Evolutionary conservation across 179 eudicot species (phyloP).

Genomic region (Amaranthus tricolor): DNA sequence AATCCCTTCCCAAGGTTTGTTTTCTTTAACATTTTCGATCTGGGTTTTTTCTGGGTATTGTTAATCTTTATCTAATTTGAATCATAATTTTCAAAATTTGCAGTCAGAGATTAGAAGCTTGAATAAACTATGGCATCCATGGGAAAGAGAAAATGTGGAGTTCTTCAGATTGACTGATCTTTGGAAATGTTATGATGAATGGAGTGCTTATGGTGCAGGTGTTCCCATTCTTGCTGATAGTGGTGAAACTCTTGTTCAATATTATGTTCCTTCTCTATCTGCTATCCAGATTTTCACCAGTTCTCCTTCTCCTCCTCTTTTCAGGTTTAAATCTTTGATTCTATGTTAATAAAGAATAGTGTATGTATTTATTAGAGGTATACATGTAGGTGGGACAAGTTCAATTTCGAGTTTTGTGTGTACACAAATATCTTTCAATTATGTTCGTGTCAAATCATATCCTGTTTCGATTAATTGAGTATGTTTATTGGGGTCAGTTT

Average conservation of each 20-base stretch:
- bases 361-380: too few species aligned
- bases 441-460: too few species aligned
- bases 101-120: constrained; percentile 73
- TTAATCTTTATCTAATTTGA: neutral
- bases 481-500: too few species aligned
- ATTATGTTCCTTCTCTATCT: constrained; percentile 93
- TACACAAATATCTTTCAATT: too few species aligned
- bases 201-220: constrained; percentile 94
- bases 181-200: constrained; percentile 55
- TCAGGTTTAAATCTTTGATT: constrained; percentile 42
- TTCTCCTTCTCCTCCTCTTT: constrained; percentile 49
- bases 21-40: neutral
- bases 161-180: constrained; percentile 73
- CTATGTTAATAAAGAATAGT: too few species aligned
- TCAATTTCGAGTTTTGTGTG: too few species aligned
- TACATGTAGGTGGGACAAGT: too few species aligned
- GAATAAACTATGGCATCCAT: constrained; percentile 89
- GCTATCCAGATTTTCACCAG: constrained; percentile 87
- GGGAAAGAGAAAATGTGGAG: constrained; percentile 82
- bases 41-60: neutral
- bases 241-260: constrained; percentile 74
- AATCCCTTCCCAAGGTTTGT: constrained; percentile 45
- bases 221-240: constrained; percentile 56
- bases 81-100: neutral
- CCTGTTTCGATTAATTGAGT: too few species aligned